phyloP scores from a whole-genome alignment of 2,329 filamentous ascomycete genomes.

The Scolecobasidium constrictum region DNA sequence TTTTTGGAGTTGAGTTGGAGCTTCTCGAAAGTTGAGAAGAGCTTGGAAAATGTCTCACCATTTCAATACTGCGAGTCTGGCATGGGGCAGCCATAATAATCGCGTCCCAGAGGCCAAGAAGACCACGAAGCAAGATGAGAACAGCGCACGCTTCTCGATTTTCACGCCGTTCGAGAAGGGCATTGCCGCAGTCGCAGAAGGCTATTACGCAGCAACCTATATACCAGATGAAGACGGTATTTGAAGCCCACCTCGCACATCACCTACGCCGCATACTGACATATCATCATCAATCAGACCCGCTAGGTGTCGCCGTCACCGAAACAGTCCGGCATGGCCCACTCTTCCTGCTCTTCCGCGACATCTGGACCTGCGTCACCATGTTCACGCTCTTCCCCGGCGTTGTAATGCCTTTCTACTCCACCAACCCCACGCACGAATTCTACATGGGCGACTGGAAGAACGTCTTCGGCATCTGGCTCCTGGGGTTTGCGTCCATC shows the following conservation, averaged over 20 bases:
- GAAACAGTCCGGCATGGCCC: conserved; percentile 8
- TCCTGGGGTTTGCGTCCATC: conserved; percentile 2
- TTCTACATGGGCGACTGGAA: conserved; percentile 3
- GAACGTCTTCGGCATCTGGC: conserved; percentile 1
- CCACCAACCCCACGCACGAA: conserved; percentile 2
- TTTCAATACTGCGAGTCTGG: no score
- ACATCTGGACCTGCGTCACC: conserved; percentile 5
- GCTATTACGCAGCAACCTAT: conserved; percentile 7
- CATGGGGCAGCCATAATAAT: no score
- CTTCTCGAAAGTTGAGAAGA: no score
- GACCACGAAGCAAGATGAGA: no score
- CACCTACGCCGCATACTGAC: not conserved
- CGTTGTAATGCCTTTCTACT: conserved; percentile 3
- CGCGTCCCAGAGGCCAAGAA: no score
- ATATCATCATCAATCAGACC: not conserved
- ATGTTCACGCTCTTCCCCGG: conserved; percentile 8
- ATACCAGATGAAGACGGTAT: conserved; percentile 4
- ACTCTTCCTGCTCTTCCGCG: conserved; percentile 5
- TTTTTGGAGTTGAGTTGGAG: no score
- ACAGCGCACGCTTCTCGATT: no score
- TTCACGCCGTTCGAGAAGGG: conserved; percentile 2
- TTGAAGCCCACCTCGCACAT: not conserved
- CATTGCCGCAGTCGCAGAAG: conserved; percentile 1
- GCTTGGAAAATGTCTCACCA: no score
- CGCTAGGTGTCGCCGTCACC: conserved; percentile 4